A percentile compares a stretch with the other conserved stretches of the same genome.
phyloP scores from a whole-genome alignment of 257 asterid genomes.

The Salvia miltiorrhiza region DNA sequence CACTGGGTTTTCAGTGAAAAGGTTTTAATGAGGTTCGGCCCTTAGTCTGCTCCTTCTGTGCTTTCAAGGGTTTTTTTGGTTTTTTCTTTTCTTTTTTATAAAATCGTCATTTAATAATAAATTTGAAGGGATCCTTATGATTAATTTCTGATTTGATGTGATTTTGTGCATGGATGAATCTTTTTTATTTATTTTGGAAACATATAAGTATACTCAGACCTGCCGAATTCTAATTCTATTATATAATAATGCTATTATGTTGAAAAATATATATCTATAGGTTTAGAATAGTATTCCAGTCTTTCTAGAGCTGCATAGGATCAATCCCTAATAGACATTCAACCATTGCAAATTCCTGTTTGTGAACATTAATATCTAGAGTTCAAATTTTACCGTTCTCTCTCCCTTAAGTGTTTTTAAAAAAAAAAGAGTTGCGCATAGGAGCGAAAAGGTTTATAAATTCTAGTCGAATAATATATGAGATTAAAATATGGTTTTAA shows the following conservation, averaged over 20 bases:
- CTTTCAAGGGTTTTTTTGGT: no score
- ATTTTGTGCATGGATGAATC: background rate
- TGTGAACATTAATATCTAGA: no score
- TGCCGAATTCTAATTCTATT: background rate
- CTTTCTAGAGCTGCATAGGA: background rate
- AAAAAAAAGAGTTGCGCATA: no score
- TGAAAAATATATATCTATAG: background rate
- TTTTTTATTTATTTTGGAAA: background rate
- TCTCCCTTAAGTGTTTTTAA: no score
- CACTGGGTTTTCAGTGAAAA: no score
- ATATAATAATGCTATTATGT: background rate
- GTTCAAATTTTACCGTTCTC: no score
- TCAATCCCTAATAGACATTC: no score
- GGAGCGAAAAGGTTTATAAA: background rate
- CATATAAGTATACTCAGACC: background rate
- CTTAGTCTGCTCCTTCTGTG: no score
- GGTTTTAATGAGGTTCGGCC: no score
- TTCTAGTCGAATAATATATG: background rate
- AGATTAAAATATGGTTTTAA: background rate
- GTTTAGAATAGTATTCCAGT: background rate
- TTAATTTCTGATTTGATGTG: conserved; percentile 17
- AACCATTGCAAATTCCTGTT: no score
- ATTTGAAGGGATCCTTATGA: conserved; percentile 13
- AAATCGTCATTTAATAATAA: no score
- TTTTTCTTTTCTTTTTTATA: no score